Evolutionary conservation across 2,329 filamentous ascomycete species (phyloP).

Genomic region (Aspergillus phoenicis): DNA sequence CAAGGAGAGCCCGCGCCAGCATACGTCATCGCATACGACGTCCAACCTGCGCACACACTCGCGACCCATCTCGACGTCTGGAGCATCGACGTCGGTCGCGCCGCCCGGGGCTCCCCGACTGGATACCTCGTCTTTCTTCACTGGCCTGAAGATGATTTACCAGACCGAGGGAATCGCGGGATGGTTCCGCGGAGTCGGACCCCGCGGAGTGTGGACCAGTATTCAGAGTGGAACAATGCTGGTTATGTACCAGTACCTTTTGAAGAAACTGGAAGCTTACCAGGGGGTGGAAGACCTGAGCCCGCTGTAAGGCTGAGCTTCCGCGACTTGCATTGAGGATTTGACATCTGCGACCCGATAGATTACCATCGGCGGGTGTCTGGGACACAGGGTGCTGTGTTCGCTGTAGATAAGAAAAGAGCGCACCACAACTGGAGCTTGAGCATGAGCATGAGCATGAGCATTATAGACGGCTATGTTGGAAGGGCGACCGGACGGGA

Average conservation of each 20-base stretch:
- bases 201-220: constrained; percentile 92
- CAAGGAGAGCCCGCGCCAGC: constrained; percentile 34
- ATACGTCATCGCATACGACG: constrained; percentile 27
- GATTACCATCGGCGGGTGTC: background rate
- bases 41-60: constrained; percentile 55
- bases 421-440: constrained; percentile 7
- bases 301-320: constrained; percentile 18
- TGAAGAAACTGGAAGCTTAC: constrained; percentile 72
- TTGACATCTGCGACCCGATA: background rate
- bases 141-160: constrained; percentile 84
- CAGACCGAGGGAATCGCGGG: constrained; percentile 82
- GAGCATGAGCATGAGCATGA: constrained; percentile 13
- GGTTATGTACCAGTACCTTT: constrained; percentile 86
- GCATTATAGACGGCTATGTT: constrained; percentile 28
- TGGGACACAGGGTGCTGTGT: background rate
- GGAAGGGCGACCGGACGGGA: constrained; percentile 20
- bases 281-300: constrained; percentile 30
- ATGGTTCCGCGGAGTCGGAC: constrained; percentile 93
- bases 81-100: constrained; percentile 79
- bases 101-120: constrained; percentile 77
- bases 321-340: background rate
- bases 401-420: constrained; percentile 12
- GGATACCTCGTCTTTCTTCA: constrained; percentile 86
- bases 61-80: constrained; percentile 84
- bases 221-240: constrained; percentile 97